These are phyloP conservation scores for Hortiboletus flavorubellus DNA, from an alignment of 768 basidiomycete species.

Conservation along the genomic window DNA sequence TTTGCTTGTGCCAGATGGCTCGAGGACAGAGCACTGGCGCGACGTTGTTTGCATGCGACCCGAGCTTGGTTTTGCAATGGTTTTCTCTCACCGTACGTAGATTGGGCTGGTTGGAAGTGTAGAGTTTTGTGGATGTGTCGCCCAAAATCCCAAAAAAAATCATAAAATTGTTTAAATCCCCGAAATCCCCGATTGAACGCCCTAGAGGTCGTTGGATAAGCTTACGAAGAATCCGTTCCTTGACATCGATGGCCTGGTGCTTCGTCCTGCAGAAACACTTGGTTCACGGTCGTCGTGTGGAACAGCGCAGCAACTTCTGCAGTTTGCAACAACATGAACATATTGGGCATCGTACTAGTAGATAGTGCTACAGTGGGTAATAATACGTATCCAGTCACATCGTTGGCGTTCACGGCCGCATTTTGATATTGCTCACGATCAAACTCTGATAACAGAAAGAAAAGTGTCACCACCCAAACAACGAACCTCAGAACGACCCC, in stretches of 20 bases:
- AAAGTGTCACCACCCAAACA: neutral
- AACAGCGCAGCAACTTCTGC: neutral
- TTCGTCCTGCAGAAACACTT: neutral
- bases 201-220: too few species aligned
- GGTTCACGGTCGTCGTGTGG: neutral
- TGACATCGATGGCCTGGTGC: too few species aligned
- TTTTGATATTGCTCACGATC: constrained; percentile 70
- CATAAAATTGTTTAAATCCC: neutral
- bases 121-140: neutral
- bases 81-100: neutral
- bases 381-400: neutral
- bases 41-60: neutral
- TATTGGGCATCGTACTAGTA: neutral
- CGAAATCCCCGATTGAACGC: neutral
- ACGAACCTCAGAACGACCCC: neutral
- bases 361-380: neutral
- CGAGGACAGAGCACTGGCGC: neutral
- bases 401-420: constrained; percentile 39
- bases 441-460: constrained; percentile 47
- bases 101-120: neutral
- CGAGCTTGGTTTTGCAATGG: neutral
- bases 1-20: neutral
- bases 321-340: neutral
- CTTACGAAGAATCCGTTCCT: too few species aligned
- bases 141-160: neutral